A percentile compares a stretch with the other conserved stretches of the same genome.
phyloP scores from a whole-genome alignment of 139 green algal genomes.

The Auxenochlorella pyrenoidosa region DNA sequence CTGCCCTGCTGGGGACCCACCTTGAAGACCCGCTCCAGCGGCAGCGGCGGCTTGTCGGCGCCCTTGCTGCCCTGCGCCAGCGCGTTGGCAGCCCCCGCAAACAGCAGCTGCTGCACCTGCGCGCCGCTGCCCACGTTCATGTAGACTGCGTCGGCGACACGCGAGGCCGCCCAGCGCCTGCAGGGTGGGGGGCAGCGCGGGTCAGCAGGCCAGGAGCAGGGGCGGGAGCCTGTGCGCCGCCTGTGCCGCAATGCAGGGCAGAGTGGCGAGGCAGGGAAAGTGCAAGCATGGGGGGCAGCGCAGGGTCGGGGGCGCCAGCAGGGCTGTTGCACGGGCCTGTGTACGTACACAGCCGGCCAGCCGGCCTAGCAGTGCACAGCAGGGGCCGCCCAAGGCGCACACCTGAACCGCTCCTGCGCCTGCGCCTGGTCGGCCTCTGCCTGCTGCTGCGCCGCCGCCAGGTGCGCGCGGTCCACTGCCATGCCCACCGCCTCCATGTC shows the following conservation, averaged over 20 bases:
- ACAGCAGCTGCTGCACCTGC: slow-evolving; percentile 87
- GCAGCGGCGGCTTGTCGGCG: slow-evolving; percentile 46
- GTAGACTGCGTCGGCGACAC: slow-evolving; percentile 64
- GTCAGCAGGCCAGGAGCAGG: too few species aligned
- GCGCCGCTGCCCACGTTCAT: slow-evolving; percentile 84
- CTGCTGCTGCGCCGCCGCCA: slow-evolving; percentile 56
- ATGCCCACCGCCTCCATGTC: slow-evolving; percentile 92
- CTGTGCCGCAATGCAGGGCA: too few species aligned
- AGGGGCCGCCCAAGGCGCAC: neutral
- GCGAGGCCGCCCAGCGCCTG: slow-evolving; percentile 67
- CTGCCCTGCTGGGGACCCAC: too few species aligned
- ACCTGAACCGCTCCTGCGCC: slow-evolving; percentile 72
- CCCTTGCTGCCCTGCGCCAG: neutral
- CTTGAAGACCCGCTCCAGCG: slow-evolving; percentile 59
- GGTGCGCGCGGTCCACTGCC: slow-evolving; percentile 62
- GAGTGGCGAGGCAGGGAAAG: too few species aligned
- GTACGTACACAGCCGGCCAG: too few species aligned
- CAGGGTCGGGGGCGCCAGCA: too few species aligned
- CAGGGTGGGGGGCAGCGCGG: neutral
- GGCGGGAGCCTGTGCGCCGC: neutral
- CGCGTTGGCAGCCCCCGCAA: slow-evolving; percentile 67
- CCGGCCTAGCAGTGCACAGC: neutral
- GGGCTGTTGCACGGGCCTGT: too few species aligned
- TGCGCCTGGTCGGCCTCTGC: slow-evolving; percentile 66
- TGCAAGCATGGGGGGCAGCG: too few species aligned